These are phyloP conservation scores for Colletotrichum spinosum DNA, from an alignment of 2,329 filamentous ascomycete species.

Conservation along the genomic window DNA sequence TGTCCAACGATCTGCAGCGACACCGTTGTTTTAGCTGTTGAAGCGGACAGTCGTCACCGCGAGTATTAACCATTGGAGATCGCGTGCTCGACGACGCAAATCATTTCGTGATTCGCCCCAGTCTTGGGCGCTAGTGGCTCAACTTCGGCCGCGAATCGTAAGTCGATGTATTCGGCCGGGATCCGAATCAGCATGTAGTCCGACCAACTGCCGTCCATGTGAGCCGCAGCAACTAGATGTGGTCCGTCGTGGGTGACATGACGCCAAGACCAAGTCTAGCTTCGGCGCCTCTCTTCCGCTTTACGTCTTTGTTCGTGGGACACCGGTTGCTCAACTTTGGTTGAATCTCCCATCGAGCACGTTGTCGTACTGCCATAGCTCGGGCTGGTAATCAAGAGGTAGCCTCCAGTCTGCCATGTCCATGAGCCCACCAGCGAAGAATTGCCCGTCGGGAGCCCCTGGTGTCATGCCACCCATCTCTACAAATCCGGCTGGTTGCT, in stretches of 20 bases:
- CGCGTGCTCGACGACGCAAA: background rate
- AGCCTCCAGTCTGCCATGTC: constrained; percentile 31
- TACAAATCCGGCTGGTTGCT: constrained; percentile 17
- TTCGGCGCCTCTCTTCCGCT: background rate
- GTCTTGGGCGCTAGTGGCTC: background rate
- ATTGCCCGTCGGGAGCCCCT: background rate
- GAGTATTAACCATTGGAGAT: background rate
- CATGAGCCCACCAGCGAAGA: constrained; percentile 16
- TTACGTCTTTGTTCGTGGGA: background rate
- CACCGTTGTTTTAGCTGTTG: too few species aligned
- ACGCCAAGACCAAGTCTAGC: constrained; percentile 9
- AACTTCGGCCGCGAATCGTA: background rate
- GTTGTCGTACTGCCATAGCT: constrained; percentile 28
- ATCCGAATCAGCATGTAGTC: too few species aligned
- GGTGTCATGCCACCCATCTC: background rate
- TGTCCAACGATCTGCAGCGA: background rate
- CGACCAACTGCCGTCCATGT: too few species aligned
- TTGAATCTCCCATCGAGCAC: constrained; percentile 7
- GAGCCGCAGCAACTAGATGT: background rate
- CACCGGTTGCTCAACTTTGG: constrained; percentile 6
- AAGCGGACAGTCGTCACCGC: background rate
- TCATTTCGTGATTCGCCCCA: background rate
- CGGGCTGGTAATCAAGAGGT: constrained; percentile 33
- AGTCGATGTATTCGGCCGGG: background rate
- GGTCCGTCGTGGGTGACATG: background rate